Evolutionary conservation across 495 filamentous ascomycete species (phyloP), one percentile per base, ranked within the genome.

Genomic region (Aspergillus indologenus): DNA sequence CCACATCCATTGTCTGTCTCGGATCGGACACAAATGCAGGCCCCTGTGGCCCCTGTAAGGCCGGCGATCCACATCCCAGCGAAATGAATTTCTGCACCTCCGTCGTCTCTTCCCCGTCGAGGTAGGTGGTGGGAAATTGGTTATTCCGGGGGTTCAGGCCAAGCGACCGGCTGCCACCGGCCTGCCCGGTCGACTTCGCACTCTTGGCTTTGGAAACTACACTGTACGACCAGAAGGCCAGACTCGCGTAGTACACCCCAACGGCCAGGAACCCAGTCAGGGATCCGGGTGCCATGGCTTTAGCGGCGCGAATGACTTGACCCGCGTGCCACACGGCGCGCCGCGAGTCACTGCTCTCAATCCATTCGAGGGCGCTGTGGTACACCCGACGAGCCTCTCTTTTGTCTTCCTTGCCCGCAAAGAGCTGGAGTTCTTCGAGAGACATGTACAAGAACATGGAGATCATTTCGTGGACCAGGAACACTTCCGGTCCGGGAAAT

Each of bases 311-410:
- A 8, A 89, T 62, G 1, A 85, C 74, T 66, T 87, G 85, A 0
- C 84, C 85, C 0, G 85, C 84, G 56, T 86, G 83, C 80, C 82
- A 87, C 0, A 87, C 61, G 1, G 85, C 85, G 23, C 75, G 75
- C 6, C 85, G 69, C 0, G 81, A 77, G 20, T 85, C 80, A 2
- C 65, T 47, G 17, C 69, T 79, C 1, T 69, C 65, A 1, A 80
- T 78, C 85, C 85, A 87, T 20, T 77, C 68, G 42, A 79, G 72
- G 0, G 86, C 73, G 0, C 71, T 72, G 12, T 81, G 76, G 45
- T 81, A 82, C 8, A 82, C 79, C 3, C 78, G 68, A 3, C 78
- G 72, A 1, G 84, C 81, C 62, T 86, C 83, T 53, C 86, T 81
- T 54, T 83, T 80, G 54, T 84, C 85, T 53, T 86, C 82, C 40